Base-by-base conservation (phyloP, 2,329 filamentous ascomycete species). In the Arthrobotrys sinensis region DNA sequence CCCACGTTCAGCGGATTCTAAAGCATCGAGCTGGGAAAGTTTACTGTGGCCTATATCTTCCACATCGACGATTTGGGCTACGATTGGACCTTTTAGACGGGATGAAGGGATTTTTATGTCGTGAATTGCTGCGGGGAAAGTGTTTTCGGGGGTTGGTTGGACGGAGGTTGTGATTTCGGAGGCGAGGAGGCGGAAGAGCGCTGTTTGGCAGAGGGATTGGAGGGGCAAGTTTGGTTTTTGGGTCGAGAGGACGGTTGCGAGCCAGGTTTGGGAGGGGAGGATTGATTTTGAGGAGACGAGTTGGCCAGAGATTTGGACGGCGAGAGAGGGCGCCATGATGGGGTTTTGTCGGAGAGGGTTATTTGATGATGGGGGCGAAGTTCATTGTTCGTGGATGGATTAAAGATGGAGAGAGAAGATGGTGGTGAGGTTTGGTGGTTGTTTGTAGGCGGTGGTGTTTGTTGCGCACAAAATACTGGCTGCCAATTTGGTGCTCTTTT, bases 11-110 rank as follows among this genome's bases (percentile, higher is more conserved):
- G 90, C 86, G 50, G 90, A 88, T 84, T 95, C 92, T 5, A 96
- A 89, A 38, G 91, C 90, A 83, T 97, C 93, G 36, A 97, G 88
- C 84, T 97, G 93, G 80, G 93, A 91, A 93, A 94, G 97, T 64
- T 92, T 88, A 81, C 91, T 93, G 65, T 89, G 88, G 1, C 91
- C 88, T 19, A 98, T 88, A 82, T 98, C 94, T 82, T 97, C 91
- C 6, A 98, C 87, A 81, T 96, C 94, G 0, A 97, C 85, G 0
- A 98, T 89, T 84, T 98, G 96, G 0, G 96, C 91, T 2, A 91
- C 87, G 0, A 95, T 87, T 36, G 93, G 89, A 0, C 87, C 87
- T 0, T 85, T 78, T 0, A 98, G 85, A 0, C 84, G 85, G 3
- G 86, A 84, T 75, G 93, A 89, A 80, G 88, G 86, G 8, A 88